Evolutionary conservation across 2,329 filamentous ascomycete species (phyloP), one percentile per base, ranked within the genome.

Genomic region (Leptoxyphium fumago): DNA sequence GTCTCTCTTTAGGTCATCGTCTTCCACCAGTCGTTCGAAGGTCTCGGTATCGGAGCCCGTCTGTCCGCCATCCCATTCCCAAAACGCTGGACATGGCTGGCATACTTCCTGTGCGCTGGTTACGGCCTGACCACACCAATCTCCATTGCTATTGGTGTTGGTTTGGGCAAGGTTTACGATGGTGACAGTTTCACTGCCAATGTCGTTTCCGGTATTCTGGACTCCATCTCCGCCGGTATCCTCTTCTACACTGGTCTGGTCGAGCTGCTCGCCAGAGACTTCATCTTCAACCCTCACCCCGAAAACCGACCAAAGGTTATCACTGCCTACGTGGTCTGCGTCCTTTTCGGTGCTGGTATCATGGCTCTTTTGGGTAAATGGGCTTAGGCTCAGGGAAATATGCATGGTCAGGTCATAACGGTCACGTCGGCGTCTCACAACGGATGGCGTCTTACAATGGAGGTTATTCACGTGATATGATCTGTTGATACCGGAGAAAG

Each of bases 21-120:
- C 52, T 94, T 95, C 69, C 88, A 95, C 62, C 88, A 95, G 61
- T 86, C 84, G 18, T 94, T 95, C 48, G 88, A 95, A 64, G 88
- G 88, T 11, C 78, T 95, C 7, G 88, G 86, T 70, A 73, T 95
- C 2, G 88, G 88, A n/a, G 80, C 86, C 2, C 82, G 89, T 43
- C 73, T 95, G 3, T 85, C 85, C 1, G 76, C 76, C 5, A 78
- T 85, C 0, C 72, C 77, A 0, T 95, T 85, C 84, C 85, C 87
- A 0, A 64, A 69, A 32, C 68, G 69, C 32, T 83, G 82, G 58
- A 62, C 66, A 32, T 82, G 77, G 74, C 80, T 86, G 34, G 85
- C 87, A 0, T 93, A 88, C 61, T 40, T 80, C 1, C 73, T 95
- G n/a, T 85, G 73, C 0, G 29, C 77, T 1, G 72, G 72, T 5